Percentiles rank a stretch among this genome's conserved stretches.
Evolutionary conservation across 2,329 filamentous ascomycete genomes (phyloP).

Genomic region (Penicillium sp.): DNA sequence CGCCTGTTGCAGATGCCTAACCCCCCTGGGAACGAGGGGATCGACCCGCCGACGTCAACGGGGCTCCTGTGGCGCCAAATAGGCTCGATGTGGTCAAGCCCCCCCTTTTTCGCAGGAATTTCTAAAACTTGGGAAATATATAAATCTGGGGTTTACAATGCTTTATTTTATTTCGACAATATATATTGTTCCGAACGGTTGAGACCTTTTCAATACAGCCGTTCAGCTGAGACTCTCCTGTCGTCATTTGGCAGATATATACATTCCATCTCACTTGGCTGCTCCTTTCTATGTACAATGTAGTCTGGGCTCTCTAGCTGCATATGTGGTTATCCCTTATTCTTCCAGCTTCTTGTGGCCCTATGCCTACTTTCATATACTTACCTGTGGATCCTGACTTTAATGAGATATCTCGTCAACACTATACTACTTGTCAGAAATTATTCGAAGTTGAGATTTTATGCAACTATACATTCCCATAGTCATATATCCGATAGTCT

Average conservation of each 20-base stretch:
- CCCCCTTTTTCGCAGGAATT: background rate
- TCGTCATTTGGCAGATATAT: background rate
- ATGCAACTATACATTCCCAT: background rate
- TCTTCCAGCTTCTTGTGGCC: background rate
- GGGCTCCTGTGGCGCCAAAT: conserved; percentile 7
- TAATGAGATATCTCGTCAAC: background rate
- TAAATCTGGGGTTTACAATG: background rate
- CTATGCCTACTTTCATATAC: background rate
- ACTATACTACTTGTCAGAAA: background rate
- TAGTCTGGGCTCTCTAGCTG: background rate
- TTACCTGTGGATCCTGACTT: background rate
- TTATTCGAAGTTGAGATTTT: background rate
- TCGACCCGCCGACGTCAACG: conserved; percentile 11
- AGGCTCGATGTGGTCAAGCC: conserved; percentile 1
- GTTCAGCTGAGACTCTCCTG: background rate
- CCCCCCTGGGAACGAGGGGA: conserved; percentile 3
- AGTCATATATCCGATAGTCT: background rate
- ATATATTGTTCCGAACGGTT: background rate
- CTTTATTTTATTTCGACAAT: background rate
- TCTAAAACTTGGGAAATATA: background rate
- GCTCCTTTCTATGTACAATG: background rate
- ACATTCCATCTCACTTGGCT: background rate
- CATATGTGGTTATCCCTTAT: background rate
- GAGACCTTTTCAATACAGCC: background rate
- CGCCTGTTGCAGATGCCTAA: background rate